Percentiles rank a stretch among this genome's conserved stretches.
Evolutionary conservation across 352 stramenopile species (phyloP).

Genomic region (Phytopythium chamaehyphon): DNA sequence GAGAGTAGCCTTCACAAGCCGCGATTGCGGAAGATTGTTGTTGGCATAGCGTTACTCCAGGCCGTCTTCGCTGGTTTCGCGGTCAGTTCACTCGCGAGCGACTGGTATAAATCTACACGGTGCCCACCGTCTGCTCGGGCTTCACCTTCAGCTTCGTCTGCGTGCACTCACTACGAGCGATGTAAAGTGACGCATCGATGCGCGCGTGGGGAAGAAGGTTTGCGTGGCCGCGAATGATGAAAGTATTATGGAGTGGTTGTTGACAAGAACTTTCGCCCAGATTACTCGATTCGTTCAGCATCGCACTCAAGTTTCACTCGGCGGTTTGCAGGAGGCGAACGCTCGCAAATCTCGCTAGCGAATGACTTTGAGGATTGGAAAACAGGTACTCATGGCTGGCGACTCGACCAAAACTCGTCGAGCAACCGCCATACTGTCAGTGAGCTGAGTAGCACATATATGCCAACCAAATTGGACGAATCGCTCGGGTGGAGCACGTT

Average conservation of each 20-base stretch:
- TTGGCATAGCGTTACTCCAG: neutral
- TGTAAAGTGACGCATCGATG: constrained; percentile 95
- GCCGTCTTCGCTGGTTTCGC: neutral
- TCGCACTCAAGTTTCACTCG: constrained; percentile 72
- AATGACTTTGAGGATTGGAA: constrained; percentile 97
- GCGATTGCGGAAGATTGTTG: no score
- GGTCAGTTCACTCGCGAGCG: constrained; percentile 21
- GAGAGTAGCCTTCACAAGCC: no score
- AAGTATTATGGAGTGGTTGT: neutral
- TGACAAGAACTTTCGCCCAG: constrained; percentile 9
- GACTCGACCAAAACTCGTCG: neutral
- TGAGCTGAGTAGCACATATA: neutral
- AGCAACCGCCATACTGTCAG: no score
- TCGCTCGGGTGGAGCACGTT: constrained; percentile 58
- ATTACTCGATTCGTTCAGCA: constrained; percentile 84
- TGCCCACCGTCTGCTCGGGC: constrained; percentile 48
- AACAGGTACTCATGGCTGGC: constrained; percentile 75
- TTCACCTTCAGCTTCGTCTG: constrained; percentile 29
- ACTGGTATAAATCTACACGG: constrained; percentile 55
- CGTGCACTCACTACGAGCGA: constrained; percentile 83
- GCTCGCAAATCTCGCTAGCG: constrained; percentile 71
- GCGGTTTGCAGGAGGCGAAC: constrained; percentile 76
- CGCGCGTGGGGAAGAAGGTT: constrained; percentile 78
- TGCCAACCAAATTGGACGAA: constrained; percentile 8
- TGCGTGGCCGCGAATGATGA: neutral